phyloP scores from a whole-genome alignment of 2,329 filamentous ascomycete genomes.

The Passalora sequoiae region DNA sequence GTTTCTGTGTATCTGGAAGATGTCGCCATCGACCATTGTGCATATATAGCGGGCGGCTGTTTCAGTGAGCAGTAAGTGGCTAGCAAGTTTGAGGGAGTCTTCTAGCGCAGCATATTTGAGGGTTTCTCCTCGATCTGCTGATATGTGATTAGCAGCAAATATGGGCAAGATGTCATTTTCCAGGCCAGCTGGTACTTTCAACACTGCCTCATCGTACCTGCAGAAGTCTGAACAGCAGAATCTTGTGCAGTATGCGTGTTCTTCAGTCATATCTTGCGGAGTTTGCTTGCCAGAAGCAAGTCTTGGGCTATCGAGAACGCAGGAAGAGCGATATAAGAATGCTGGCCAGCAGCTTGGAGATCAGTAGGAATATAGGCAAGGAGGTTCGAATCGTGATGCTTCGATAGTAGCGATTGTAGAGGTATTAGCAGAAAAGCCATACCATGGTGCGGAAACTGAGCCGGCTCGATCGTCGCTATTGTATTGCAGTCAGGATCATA shows the following conservation, averaged over 20 bases:
- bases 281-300: constrained; percentile 1
- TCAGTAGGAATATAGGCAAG: background rate
- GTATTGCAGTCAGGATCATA: background rate
- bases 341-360: background rate
- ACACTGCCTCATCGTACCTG: background rate
- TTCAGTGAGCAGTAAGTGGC: background rate
- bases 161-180: background rate
- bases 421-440: background rate
- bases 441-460: background rate
- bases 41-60: constrained; percentile 2
- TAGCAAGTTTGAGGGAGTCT: constrained; percentile 2
- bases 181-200: background rate
- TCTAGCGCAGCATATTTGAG: background rate
- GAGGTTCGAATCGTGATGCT: background rate
- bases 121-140: background rate
- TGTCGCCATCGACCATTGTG: constrained; percentile 5
- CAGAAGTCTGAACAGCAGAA: constrained; percentile 7
- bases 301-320: background rate
- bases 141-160: background rate
- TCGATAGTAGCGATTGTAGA: background rate
- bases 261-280: no score
- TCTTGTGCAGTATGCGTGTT: background rate
- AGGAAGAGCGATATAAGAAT: background rate
- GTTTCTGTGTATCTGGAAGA: constrained; percentile 1
- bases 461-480: background rate